Base-by-base conservation (phyloP, 805 yeast species). In the Sungouiozyma intestinalis region DNA sequence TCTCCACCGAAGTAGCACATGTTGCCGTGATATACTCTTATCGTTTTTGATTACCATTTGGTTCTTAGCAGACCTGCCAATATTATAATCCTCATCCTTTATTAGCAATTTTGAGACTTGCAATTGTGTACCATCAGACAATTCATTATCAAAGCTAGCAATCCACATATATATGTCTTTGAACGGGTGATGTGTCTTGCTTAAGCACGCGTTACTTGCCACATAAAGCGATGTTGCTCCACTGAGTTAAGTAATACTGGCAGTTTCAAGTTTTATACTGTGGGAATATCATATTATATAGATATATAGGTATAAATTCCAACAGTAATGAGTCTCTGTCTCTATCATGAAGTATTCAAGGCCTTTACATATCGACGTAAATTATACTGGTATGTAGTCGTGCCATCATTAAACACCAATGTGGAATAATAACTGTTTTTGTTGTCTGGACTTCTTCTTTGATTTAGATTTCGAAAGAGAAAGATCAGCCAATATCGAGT, bases 341-440 rank as follows among this genome's bases (percentile, higher is more conserved):
- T n/a, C n/a, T n/a, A n/a, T n/a, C n/a, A n/a, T n/a, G n/a, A n/a
- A n/a, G n/a, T n/a, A n/a, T n/a, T n/a, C n/a, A n/a, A n/a, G n/a
- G n/a, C n/a, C n/a, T n/a, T n/a, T n/a, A n/a, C n/a, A n/a, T n/a
- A n/a, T n/a, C n/a, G n/a, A n/a, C n/a, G n/a, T n/a, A n/a, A n/a
- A n/a, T n/a, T n/a, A n/a, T n/a, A n/a, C n/a, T n/a, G n/a, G n/a
- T n/a, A n/a, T n/a, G n/a, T n/a, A n/a, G n/a, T n/a, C 14, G 16
- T 33, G 14, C 14, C 16, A 16, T 43, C 9, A 16, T 36, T 57
- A 69, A 29, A 70, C 66, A 43, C 81, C 81, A 39, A 71, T 63
- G 42, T 71, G 73, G 49, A 74, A 72, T 20, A 76, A 57, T 15
- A 76, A 52, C 50, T 76, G 78, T 50, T 75, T 76, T 56, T 74